These are phyloP conservation scores for Trypanosoma cruzi DNA, from an alignment of 208 protist genomes.

Conservation along the genomic window DNA sequence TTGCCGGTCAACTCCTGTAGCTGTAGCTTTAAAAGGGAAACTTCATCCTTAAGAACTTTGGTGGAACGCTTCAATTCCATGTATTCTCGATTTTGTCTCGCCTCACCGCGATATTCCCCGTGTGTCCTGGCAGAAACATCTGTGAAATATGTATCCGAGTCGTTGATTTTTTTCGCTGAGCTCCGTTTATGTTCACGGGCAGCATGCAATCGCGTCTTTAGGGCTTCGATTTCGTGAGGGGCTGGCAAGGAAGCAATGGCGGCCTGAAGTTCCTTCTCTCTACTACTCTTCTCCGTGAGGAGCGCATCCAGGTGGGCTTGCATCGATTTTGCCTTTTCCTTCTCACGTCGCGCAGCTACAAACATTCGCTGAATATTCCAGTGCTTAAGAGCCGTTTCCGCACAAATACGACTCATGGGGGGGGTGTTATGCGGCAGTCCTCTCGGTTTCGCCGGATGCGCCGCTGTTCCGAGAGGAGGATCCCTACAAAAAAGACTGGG, in stretches of 20 bases:
- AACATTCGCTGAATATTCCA: not conserved
- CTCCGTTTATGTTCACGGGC: conserved; percentile 3
- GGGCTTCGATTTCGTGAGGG: not conserved
- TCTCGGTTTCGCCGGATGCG: too few species aligned
- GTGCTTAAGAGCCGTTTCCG: conserved; percentile 1
- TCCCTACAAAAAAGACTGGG: not conserved
- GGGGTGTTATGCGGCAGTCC: not conserved
- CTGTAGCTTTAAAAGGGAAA: not conserved
- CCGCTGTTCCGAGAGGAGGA: not conserved
- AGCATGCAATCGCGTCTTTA: conserved; percentile 1
- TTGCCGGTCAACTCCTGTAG: not conserved
- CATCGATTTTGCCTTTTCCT: not conserved
- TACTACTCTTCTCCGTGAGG: conserved; percentile 3
- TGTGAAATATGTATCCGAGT: conserved; percentile 10
- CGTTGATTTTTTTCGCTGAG: conserved; percentile 3
- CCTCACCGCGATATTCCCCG: not conserved
- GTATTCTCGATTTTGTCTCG: not conserved
- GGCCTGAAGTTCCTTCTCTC: conserved; percentile 1
- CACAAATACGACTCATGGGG: not conserved
- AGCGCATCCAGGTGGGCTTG: conserved; percentile 1
- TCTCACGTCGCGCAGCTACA: not conserved
- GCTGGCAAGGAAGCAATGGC: not conserved
- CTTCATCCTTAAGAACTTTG: not conserved
- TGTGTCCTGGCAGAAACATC: not conserved
- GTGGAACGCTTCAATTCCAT: conserved; percentile 8